phyloP scores from a whole-genome alignment of 768 basidiomycete species.

The Lactarius deliciosus region DNA sequence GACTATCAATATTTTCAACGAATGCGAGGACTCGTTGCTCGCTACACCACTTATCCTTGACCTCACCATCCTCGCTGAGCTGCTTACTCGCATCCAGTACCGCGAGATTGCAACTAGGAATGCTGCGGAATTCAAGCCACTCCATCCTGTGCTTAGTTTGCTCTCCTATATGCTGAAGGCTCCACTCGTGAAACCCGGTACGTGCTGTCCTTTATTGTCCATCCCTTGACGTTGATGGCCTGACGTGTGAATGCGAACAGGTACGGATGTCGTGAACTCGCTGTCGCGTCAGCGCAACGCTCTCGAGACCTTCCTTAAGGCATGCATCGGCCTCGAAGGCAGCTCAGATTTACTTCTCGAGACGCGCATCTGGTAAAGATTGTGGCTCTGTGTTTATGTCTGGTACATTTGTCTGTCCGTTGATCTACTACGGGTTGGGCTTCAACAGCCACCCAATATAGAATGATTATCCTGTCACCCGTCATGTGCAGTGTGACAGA shows the following conservation, averaged over 20 bases:
- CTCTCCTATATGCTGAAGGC: conserved; percentile 98
- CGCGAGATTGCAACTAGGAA: conserved; percentile 50
- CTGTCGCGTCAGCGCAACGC: conserved; percentile 94
- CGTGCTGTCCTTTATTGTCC: conserved; percentile 24
- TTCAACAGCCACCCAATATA: conserved; percentile 13
- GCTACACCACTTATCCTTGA: conserved; percentile 97
- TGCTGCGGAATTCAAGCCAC: conserved; percentile 67
- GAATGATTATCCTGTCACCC: conserved; percentile 1
- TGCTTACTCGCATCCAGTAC: conserved; percentile 91
- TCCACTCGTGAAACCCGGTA: conserved; percentile 91
- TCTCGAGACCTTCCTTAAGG: conserved; percentile 91
- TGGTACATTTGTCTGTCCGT: background rate
- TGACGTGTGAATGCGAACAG: conserved; percentile 34
- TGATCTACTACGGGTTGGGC: conserved; percentile 10
- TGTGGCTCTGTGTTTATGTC: background rate
- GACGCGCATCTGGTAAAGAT: conserved; percentile 80
- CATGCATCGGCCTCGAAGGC: conserved; percentile 85
- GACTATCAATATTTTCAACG: conserved; percentile 96
- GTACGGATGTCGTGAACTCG: conserved; percentile 92
- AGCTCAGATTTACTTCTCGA: conserved; percentile 83
- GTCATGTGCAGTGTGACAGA: conserved; percentile 25
- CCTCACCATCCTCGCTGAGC: conserved; percentile 87
- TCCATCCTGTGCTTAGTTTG: conserved; percentile 90
- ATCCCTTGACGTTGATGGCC: background rate
- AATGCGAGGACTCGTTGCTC: conserved; percentile 97